These are phyloP conservation scores for Austropuccinia psidii DNA, from an alignment of 1,284 basidiomycete species.

Conservation along the genomic window DNA sequence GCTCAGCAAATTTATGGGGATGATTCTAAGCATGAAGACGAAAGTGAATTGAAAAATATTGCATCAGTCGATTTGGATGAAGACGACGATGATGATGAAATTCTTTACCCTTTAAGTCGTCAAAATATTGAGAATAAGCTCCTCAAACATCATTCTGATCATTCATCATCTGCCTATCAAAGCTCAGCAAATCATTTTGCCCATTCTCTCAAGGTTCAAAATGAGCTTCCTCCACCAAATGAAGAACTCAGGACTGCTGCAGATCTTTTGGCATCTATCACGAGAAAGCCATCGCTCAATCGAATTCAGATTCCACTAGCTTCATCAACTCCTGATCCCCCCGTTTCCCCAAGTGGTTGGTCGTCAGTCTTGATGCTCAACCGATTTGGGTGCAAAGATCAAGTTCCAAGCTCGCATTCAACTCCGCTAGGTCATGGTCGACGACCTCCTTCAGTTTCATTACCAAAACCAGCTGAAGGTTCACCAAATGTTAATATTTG, in stretches of 20 bases:
- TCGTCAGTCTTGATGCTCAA: background rate
- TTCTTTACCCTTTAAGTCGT: background rate
- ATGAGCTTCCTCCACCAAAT: background rate
- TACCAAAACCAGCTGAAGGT: slow-evolving; percentile 25
- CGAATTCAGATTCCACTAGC: background rate
- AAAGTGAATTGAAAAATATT: background rate
- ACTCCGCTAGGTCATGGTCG: background rate
- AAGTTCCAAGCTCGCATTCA: background rate
- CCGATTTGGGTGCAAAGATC: background rate
- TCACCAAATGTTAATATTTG: slow-evolving; percentile 7
- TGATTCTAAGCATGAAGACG: background rate
- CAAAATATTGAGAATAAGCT: background rate
- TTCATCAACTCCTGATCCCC: background rate
- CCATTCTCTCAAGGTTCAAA: background rate
- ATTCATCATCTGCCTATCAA: no score
- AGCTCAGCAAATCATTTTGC: background rate
- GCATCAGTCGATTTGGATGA: slow-evolving; percentile 7
- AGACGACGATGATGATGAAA: slow-evolving; percentile 21
- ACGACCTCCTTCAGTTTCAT: slow-evolving; percentile 21
- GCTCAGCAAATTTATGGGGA: slow-evolving; percentile 23
- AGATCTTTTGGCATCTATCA: slow-evolving; percentile 24
- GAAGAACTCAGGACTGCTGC: slow-evolving; percentile 9
- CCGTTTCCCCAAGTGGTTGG: background rate
- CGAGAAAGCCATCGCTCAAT: background rate
- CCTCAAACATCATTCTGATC: background rate